Percentiles rank a stretch among this genome's conserved stretches.
These are phyloP conservation scores for Sistotremastrum suecicum DNA, from an alignment of 768 basidiomycete genomes.

Conservation along the genomic window DNA sequence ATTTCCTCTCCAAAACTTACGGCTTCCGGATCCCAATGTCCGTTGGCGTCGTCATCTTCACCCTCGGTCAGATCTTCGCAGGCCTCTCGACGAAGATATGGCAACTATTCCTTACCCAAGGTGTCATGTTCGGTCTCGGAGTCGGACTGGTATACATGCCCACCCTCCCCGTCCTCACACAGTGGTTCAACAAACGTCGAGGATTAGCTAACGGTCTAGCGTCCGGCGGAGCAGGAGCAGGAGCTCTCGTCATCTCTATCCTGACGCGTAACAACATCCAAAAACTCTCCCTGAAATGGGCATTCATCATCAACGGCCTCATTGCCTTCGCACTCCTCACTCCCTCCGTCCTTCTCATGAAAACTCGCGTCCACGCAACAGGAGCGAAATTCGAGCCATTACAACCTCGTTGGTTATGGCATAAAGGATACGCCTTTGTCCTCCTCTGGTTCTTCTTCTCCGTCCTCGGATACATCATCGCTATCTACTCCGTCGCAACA, in stretches of 20 bases:
- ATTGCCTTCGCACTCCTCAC: slow-evolving; percentile 14
- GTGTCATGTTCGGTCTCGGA: slow-evolving; percentile 12
- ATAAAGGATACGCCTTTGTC: slow-evolving; percentile 17
- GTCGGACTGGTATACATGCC: slow-evolving; percentile 7
- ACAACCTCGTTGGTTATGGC: slow-evolving; percentile 12
- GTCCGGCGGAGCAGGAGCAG: slow-evolving; percentile 13
- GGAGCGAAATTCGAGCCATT: slow-evolving; percentile 14
- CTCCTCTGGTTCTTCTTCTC: slow-evolving; percentile 15
- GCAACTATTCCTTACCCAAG: slow-evolving; percentile 13
- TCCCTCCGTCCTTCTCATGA: slow-evolving; percentile 14
- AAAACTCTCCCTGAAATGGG: slow-evolving; percentile 12
- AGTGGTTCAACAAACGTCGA: too few species aligned
- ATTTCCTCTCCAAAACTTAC: slow-evolving; percentile 9
- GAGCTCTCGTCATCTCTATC: slow-evolving; percentile 10
- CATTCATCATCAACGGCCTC: slow-evolving; percentile 19
- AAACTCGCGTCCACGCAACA: slow-evolving; percentile 3
- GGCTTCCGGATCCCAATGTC: slow-evolving; percentile 9
- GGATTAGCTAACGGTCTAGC: neutral
- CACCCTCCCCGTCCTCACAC: too few species aligned
- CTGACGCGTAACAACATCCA: slow-evolving; percentile 9
- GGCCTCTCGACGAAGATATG: slow-evolving; percentile 12
- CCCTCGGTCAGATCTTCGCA: slow-evolving; percentile 9
- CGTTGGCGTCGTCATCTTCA: slow-evolving; percentile 7
- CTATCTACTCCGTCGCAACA: slow-evolving; percentile 17
- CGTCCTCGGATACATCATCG: slow-evolving; percentile 17